Conservation (phyloP, 306 rosid species). For the Cucurbita pepo region DNA sequence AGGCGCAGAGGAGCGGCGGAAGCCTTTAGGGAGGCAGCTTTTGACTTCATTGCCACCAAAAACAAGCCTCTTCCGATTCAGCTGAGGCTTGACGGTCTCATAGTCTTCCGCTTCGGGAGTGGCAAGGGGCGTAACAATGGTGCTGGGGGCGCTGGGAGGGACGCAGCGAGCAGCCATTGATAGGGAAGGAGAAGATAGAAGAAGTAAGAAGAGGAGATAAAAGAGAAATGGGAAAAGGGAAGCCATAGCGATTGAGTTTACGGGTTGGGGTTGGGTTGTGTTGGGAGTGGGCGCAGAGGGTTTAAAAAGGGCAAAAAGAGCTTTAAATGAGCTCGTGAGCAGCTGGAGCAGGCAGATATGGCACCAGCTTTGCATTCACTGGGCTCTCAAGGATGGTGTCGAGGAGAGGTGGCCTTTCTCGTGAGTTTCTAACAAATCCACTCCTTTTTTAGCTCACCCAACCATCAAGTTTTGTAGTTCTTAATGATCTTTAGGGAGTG, state of each 20-base stretch:
- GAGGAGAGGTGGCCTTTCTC: not conserved
- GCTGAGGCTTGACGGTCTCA: not conserved
- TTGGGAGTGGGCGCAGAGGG: not conserved
- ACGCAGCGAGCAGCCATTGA: not conserved
- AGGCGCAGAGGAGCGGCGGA: constrained; percentile 1
- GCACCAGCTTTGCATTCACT: not conserved
- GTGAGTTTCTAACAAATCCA: constrained; percentile 1
- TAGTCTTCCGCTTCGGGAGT: not conserved
- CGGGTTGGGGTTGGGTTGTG: too few species aligned
- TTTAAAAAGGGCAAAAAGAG: not conserved
- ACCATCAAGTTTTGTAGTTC: too few species aligned
- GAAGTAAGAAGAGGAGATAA: not conserved
- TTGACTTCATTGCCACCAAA: constrained; percentile 2
- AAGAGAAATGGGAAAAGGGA: not conserved
- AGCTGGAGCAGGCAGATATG: not conserved
- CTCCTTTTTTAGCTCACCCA: not conserved
- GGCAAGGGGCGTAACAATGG: not conserved
- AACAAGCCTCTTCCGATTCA: not conserved
- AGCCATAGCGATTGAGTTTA: not conserved
- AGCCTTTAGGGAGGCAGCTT: constrained; percentile 10
- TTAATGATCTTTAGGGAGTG: too few species aligned
- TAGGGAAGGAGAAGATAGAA: not conserved
- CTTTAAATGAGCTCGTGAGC: constrained; percentile 11
- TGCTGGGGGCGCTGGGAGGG: constrained; percentile 7
- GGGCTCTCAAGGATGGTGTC: not conserved